Conservation (phyloP, 2,329 filamentous ascomycete species). For the Penicillium digitatum region DNA sequence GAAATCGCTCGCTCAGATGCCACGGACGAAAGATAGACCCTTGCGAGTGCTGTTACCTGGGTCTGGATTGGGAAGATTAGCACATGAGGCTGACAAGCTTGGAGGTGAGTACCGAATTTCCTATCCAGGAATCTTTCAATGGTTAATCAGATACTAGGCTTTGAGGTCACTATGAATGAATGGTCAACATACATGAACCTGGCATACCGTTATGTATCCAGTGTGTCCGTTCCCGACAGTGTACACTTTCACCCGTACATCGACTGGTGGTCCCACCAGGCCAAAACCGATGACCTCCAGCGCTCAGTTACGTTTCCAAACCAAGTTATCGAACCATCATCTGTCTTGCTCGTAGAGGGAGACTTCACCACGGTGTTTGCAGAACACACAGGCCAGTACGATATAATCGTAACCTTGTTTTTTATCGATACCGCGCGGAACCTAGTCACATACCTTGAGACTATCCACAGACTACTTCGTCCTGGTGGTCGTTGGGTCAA, state of each 20-base stretch:
- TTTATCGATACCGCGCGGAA: slow-evolving; percentile 61
- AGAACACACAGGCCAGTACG: slow-evolving; percentile 34
- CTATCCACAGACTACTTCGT: slow-evolving; percentile 48
- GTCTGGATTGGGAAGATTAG: slow-evolving; percentile 52
- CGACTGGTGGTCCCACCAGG: slow-evolving; percentile 56
- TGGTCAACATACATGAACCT: slow-evolving; percentile 58
- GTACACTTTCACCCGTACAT: slow-evolving; percentile 50
- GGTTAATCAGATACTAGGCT: slow-evolving; percentile 30
- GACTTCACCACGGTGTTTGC: slow-evolving; percentile 51
- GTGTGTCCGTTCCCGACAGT: slow-evolving; percentile 18
- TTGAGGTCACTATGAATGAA: slow-evolving; percentile 55
- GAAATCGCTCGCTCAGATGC: slow-evolving; percentile 19
- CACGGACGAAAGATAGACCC: slow-evolving; percentile 1
- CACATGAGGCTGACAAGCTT: slow-evolving; percentile 49
- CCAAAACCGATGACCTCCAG: slow-evolving; percentile 47
- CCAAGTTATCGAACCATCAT: slow-evolving; percentile 29
- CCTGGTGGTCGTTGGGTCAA: slow-evolving; percentile 55
- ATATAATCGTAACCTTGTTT: slow-evolving; percentile 55
- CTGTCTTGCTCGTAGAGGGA: slow-evolving; percentile 48
- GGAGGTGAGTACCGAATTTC: slow-evolving; percentile 28
- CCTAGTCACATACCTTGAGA: slow-evolving; percentile 53
- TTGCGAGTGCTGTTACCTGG: slow-evolving; percentile 51
- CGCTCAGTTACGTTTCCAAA: slow-evolving; percentile 49
- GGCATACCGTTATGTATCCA: slow-evolving; percentile 50
- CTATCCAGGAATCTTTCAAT: not conserved